Evolutionary conservation across 805 yeast genomes (phyloP), one percentile per base, ranked within the genome.

Genomic region (Kodamaea neixiangensis): DNA sequence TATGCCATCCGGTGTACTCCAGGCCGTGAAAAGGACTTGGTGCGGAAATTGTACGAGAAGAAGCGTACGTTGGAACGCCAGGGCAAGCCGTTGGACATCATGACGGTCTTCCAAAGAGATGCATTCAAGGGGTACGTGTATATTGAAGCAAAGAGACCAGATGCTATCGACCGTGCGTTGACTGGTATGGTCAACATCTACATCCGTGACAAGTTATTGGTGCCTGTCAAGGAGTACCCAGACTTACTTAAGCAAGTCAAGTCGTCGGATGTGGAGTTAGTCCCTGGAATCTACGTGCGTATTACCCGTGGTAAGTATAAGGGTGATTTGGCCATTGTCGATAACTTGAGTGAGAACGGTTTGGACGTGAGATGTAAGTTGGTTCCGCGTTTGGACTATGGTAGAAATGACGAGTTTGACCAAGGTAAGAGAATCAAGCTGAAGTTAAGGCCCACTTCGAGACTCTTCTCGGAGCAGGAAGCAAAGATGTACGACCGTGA

Each of bases 1-100:
- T 94, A 97, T 88, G 98, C 97, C 63, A 83, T 94, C 43, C 83
- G 97, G 69, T 90, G 96, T 73, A 82, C 96, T 62, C 90, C 89
- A 31, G 97, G 98, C 46, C 83, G 87, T 58, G 99, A 94, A 69
- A 93, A 89, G 68, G 97, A 90, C 48, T 75, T 92, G 56, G 96
- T 94, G 19, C 82, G 90, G 57, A 88, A 88, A 57, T 73, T 94
- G 46, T 78, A 87, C 71, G 91, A 92, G 60, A 90, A 92, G 72
- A 89, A 89, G 74, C 72, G 86, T 54, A 89, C 90, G 47, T 73
- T 89, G 60, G 87, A 86, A 57, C 81, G 86, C 58, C 84, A 87
- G 61, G 82, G 82, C 53, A 83, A 81, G 47, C 88, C 96, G n/a
- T 79, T 91, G 56, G 93, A 88, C 52, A 90, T 94, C 49, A 80